Evolutionary conservation across 176 grass and related monocot genomes (phyloP).

Genomic region (Eleusine coracana): DNA sequence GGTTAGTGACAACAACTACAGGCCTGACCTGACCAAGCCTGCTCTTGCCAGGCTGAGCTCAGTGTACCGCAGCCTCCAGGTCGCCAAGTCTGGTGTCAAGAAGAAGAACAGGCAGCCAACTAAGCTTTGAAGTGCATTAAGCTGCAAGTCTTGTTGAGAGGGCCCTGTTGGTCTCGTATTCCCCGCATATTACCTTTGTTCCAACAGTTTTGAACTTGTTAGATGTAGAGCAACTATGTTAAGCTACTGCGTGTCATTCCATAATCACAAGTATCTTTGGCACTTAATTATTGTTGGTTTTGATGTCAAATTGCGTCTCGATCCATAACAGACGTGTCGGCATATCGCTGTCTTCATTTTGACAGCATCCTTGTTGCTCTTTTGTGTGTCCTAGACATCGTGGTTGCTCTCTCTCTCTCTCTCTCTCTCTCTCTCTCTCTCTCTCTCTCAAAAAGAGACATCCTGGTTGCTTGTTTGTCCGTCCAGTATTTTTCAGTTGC

Average conservation of each 20-base stretch:
- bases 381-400: not conserved
- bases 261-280: conserved; percentile 9
- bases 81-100: conserved; percentile 80
- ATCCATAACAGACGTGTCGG: not conserved
- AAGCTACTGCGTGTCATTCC: not conserved
- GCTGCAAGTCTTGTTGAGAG: not conserved
- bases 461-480: no score
- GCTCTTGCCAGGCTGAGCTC: conserved; percentile 66
- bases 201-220: conserved; percentile 38
- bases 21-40: conserved; percentile 80
- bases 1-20: conserved; percentile 78
- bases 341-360: not conserved
- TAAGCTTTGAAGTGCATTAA: conserved; percentile 22
- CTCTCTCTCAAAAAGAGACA: no score
- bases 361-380: not conserved
- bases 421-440: no score
- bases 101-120: conserved; percentile 85
- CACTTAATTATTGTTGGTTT: not conserved
- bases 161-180: not conserved
- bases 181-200: conserved; percentile 25
- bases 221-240: conserved; percentile 38
- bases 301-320: not conserved
- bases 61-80: conserved; percentile 78
- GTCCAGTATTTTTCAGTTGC: no score
- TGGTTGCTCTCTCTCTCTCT: no score